Percentiles rank a stretch among this genome's conserved stretches.
Evolutionary conservation across 148 eudicot genomes (phyloP).

Genomic region (Gaultheria prostrata): DNA sequence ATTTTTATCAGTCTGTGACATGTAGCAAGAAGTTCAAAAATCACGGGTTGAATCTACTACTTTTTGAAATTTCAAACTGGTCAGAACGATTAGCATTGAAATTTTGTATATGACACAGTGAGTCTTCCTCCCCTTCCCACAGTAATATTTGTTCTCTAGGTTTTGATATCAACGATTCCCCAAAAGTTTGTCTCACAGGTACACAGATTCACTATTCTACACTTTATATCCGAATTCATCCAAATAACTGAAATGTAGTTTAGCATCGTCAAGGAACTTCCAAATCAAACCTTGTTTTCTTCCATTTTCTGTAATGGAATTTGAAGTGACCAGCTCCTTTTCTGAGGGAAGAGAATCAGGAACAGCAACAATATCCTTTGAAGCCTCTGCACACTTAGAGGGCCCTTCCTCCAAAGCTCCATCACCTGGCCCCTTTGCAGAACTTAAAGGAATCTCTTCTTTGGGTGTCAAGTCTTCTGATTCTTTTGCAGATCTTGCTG

Average conservation of each 20-base stretch:
- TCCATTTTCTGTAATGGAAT: slow-evolving; percentile 37
- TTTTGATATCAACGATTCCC: not conserved
- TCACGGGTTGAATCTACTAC: not conserved
- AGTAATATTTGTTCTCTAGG: slow-evolving; percentile 4
- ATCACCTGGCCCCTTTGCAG: slow-evolving; percentile 33
- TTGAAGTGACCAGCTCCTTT: slow-evolving; percentile 26
- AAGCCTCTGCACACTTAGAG: slow-evolving; percentile 30
- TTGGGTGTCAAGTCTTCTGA: slow-evolving; percentile 33
- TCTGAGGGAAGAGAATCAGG: slow-evolving; percentile 36
- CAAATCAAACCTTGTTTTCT: slow-evolving; percentile 43
- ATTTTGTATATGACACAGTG: not conserved
- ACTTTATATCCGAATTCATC: slow-evolving; percentile 6
- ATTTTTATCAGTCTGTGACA: not conserved
- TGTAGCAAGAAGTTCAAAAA: not conserved
- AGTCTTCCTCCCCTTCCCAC: not conserved
- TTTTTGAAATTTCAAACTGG: not conserved
- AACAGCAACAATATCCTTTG: slow-evolving; percentile 41
- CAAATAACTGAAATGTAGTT: slow-evolving; percentile 11
- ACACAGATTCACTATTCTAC: not conserved
- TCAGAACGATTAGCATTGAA: not conserved
- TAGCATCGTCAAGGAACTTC: not conserved
- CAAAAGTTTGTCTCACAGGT: not conserved
- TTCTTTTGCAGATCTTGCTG: slow-evolving; percentile 25
- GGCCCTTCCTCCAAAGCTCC: slow-evolving; percentile 23
- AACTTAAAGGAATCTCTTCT: slow-evolving; percentile 35